Conservation (phyloP, 805 yeast genomes). For the Cyberlindnera nakhonratchasimensis region DNA sequence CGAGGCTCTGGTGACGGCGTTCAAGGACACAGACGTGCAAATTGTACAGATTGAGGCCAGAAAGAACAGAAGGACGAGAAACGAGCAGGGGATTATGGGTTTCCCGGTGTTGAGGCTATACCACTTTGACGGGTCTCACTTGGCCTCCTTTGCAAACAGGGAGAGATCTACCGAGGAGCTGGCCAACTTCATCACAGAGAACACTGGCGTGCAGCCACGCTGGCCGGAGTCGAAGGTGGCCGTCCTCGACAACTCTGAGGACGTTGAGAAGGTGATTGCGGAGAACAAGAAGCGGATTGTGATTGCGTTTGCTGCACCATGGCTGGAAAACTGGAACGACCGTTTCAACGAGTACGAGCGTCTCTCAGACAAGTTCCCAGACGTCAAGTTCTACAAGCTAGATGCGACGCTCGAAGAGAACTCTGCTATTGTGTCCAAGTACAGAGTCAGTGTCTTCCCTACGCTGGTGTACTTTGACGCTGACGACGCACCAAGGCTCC, state of each 20-base stretch:
- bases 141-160: constrained; percentile 34
- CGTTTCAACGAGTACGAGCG: constrained; percentile 32
- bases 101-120: constrained; percentile 51
- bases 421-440: constrained; percentile 28
- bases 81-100: constrained; percentile 37
- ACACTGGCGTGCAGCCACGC: constrained; percentile 34
- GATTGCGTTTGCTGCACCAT: constrained; percentile 36
- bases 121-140: constrained; percentile 38
- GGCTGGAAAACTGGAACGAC: constrained; percentile 34
- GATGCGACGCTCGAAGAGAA: constrained; percentile 32
- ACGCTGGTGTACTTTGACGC: constrained; percentile 28
- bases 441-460: constrained; percentile 31
- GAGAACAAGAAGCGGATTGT: constrained; percentile 12
- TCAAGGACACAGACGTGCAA: constrained; percentile 35
- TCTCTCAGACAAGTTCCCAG: constrained; percentile 25
- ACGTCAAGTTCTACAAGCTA: constrained; percentile 30
- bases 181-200: constrained; percentile 30
- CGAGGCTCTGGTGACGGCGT: constrained; percentile 42
- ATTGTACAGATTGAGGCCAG: constrained; percentile 36
- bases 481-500: constrained; percentile 14
- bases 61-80: constrained; percentile 33
- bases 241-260: constrained; percentile 14
- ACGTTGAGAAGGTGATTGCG: constrained; percentile 9
- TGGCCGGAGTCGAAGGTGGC: constrained; percentile 28
- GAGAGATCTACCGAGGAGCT: constrained; percentile 32